These are phyloP conservation scores for Phaeosphaeria sp. DNA, from an alignment of 2,329 filamentous ascomycete genomes.

Conservation along the genomic window DNA sequence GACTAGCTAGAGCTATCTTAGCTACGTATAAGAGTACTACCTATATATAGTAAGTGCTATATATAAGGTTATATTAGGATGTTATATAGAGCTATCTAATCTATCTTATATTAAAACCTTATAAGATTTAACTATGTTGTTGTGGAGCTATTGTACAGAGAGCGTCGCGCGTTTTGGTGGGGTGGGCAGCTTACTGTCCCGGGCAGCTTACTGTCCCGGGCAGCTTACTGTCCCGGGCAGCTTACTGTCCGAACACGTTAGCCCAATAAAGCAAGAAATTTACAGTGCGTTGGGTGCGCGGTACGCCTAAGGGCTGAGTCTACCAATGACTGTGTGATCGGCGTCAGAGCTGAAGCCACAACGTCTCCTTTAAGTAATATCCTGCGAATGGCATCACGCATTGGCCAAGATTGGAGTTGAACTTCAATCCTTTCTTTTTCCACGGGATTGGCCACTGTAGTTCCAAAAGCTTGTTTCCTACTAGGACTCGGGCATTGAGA, in stretches of 20 bases:
- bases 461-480: background rate
- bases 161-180: constrained; percentile 5
- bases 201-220: too few species aligned
- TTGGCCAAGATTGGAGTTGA: background rate
- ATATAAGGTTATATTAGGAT: constrained; percentile 10
- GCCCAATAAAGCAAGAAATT: background rate
- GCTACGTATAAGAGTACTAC: constrained; percentile 9
- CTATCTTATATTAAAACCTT: background rate
- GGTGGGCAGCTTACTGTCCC: background rate
- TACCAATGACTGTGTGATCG: background rate
- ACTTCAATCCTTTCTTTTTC: background rate
- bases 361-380: background rate
- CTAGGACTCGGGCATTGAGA: background rate
- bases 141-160: constrained; percentile 3
- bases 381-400: background rate
- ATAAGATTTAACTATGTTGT: constrained; percentile 5
- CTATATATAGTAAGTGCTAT: constrained; percentile 10
- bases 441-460: background rate
- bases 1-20: background rate
- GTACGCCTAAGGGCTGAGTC: background rate
- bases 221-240: too few species aligned
- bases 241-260: too few species aligned
- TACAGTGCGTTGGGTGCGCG: background rate
- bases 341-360: background rate
- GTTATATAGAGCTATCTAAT: constrained; percentile 9